phyloP scores from a whole-genome alignment of 768 basidiomycete species.

The Mycena amicta region DNA sequence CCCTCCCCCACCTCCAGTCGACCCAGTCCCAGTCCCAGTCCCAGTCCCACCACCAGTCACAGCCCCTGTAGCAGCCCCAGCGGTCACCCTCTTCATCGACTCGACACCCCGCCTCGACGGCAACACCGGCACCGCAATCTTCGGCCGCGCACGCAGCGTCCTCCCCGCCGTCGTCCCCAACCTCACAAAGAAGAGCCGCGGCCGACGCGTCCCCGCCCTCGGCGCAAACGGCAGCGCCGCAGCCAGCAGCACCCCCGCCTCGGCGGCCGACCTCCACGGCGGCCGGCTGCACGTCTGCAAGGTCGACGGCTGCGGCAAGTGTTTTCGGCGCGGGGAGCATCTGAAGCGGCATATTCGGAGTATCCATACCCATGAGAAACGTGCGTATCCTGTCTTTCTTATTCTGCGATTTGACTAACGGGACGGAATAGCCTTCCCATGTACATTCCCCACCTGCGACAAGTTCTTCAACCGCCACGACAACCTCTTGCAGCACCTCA shows the following conservation, averaged over 20 bases:
- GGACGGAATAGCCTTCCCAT: conserved; percentile 71
- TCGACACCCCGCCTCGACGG: neutral
- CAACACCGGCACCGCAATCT: neutral
- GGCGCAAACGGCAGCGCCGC: neutral
- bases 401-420: neutral
- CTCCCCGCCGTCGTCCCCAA: neutral
- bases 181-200: neutral
- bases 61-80: neutral
- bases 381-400: conserved; percentile 35
- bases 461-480: conserved; percentile 80
- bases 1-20: neutral
- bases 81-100: neutral
- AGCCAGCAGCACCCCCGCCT: neutral
- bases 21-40: neutral
- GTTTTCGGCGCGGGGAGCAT: conserved; percentile 57
- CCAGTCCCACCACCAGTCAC: neutral
- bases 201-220: neutral
- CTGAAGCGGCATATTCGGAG: conserved; percentile 57
- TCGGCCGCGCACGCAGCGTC: neutral
- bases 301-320: conserved; percentile 45
- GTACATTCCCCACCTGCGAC: conserved; percentile 65
- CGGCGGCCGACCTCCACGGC: neutral
- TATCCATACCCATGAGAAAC: conserved; percentile 61
- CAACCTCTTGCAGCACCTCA: conserved; percentile 78
- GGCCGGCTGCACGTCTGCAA: neutral